Percentiles rank a stretch among this genome's conserved stretches.
These are phyloP conservation scores for Clarireedia hainanense DNA, from an alignment of 2,329 filamentous ascomycete species.

Conservation along the genomic window DNA sequence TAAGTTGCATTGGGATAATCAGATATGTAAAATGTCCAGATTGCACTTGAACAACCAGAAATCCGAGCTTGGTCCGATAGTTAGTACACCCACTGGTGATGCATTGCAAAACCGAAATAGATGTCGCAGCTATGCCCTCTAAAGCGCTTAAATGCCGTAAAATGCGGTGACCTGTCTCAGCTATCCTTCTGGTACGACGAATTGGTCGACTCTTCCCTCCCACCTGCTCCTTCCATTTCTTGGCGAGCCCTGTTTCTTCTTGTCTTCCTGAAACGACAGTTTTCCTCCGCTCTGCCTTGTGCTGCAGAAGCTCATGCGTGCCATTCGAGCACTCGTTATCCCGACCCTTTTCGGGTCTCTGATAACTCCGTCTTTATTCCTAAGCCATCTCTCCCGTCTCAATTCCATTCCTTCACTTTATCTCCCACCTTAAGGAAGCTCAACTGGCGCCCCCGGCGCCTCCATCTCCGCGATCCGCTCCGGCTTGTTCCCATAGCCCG, in stretches of 20 bases:
- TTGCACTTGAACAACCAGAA: too few species aligned
- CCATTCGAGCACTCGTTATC: background rate
- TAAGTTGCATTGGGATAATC: too few species aligned
- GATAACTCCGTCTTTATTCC: background rate
- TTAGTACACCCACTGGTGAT: too few species aligned
- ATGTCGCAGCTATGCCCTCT: too few species aligned
- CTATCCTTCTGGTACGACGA: background rate
- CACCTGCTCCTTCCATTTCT: background rate
- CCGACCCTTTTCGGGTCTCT: background rate
- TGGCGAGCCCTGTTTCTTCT: background rate
- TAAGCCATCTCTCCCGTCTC: background rate
- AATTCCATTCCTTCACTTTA: background rate
- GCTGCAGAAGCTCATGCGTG: background rate
- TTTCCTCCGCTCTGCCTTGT: background rate
- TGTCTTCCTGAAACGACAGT: conserved; percentile 1
- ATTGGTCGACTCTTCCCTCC: background rate
- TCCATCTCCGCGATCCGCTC: conserved; percentile 4
- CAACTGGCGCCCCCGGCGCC: background rate
- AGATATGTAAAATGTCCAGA: too few species aligned
- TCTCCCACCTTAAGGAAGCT: background rate
- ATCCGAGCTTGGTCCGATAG: too few species aligned
- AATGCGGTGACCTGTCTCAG: too few species aligned
- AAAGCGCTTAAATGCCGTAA: too few species aligned
- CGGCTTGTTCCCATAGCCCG: background rate
- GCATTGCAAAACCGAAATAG: too few species aligned